phyloP scores from a whole-genome alignment of 148 eudicot genomes.

The Hydrangea macrophylla region DNA sequence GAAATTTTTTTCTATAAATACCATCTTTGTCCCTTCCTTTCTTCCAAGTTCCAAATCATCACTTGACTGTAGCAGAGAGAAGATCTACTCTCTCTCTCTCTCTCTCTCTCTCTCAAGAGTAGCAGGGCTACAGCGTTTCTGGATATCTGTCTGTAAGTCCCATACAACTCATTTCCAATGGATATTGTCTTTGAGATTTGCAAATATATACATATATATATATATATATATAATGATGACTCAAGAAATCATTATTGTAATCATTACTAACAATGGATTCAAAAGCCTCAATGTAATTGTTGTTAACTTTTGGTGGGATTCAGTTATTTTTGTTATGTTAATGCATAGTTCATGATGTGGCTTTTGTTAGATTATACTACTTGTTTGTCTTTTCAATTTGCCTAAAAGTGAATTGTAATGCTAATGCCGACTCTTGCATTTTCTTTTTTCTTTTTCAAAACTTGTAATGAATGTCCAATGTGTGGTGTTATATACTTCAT shows the following conservation, averaged over 20 bases:
- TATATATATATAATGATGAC: neutral
- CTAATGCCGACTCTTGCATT: neutral
- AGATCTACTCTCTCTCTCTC: slow-evolving; percentile 1
- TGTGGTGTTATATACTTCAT: no score
- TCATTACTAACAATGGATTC: neutral
- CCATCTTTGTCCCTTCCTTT: neutral
- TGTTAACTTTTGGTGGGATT: neutral
- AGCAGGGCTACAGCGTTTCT: neutral
- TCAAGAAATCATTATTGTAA: neutral
- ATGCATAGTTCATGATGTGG: neutral
- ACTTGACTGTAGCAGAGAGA: neutral
- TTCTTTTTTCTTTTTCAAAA: no score
- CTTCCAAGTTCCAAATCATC: neutral
- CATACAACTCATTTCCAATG: neutral
- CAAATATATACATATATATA: no score
- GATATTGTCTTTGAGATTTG: neutral
- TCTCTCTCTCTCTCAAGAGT: neutral
- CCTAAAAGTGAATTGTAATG: neutral
- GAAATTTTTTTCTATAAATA: slow-evolving; percentile 1
- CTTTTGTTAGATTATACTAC: neutral
- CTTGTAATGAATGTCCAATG: no score
- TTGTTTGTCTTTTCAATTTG: neutral
- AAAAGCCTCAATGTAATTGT: neutral
- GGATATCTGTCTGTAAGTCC: neutral
- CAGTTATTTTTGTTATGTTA: neutral